Evolutionary conservation across 176 grass and related monocot genomes (phyloP).

Genomic region (Hordeum vulgare): DNA sequence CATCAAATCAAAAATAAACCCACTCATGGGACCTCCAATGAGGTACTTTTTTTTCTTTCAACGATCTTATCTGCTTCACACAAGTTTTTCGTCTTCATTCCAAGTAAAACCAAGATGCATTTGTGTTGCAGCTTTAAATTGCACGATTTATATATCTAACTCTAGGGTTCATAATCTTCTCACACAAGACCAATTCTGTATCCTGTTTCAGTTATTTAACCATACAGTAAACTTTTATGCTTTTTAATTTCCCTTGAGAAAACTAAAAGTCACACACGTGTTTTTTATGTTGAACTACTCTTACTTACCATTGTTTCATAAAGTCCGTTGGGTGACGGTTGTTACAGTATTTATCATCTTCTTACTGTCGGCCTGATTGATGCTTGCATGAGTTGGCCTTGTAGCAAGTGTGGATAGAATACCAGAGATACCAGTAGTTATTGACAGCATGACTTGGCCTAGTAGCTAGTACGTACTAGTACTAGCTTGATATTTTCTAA

Average conservation of each 20-base stretch:
- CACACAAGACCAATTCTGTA: not conserved
- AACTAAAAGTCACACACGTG: not conserved
- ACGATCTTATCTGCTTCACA: not conserved
- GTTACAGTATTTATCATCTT: not conserved
- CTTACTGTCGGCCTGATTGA: not conserved
- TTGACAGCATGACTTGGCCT: not conserved
- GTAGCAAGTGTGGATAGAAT: not conserved
- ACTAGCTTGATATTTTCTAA: not conserved
- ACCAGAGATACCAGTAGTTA: not conserved
- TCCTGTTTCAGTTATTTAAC: not conserved
- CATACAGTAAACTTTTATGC: not conserved
- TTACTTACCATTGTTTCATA: not conserved
- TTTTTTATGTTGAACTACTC: not conserved
- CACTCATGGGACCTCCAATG: not conserved
- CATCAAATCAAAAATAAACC: not conserved
- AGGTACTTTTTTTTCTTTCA: not conserved
- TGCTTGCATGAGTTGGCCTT: not conserved
- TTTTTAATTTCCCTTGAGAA: not conserved
- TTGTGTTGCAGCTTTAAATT: not conserved
- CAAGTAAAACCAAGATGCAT: not conserved
- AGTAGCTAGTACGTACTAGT: not conserved
- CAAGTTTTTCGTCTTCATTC: not conserved
- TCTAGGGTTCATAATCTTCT: not conserved
- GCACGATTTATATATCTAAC: not conserved
- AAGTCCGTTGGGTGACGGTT: not conserved